Conservation (phyloP, 192 early-diverging fungal genomes). For the Coemansia sp. region DNA sequence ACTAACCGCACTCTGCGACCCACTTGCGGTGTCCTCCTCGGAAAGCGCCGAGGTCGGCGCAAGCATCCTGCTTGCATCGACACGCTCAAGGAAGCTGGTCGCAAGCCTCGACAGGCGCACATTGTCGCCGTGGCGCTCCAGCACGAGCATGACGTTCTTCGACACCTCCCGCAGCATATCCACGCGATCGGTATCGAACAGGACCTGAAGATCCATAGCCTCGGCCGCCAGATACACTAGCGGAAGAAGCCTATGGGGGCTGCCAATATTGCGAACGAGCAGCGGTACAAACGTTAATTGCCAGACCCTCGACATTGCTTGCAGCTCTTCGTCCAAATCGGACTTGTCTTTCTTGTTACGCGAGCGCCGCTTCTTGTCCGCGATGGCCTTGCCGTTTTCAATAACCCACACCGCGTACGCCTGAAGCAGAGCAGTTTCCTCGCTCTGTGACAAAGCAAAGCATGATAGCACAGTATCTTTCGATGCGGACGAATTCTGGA, state of each 20-base stretch:
- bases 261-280: constrained; percentile 38
- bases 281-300: constrained; percentile 29
- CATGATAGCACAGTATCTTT: neutral
- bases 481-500: neutral
- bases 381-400: constrained; percentile 14
- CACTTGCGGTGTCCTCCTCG: neutral
- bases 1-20: neutral
- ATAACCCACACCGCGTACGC: constrained; percentile 31
- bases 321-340: constrained; percentile 18
- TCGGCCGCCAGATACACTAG: constrained; percentile 28
- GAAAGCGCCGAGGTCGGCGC: neutral
- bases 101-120: constrained; percentile 32
- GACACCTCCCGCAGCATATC: constrained; percentile 16
- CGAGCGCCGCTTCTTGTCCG: constrained; percentile 21
- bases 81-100: constrained; percentile 29
- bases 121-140: constrained; percentile 34
- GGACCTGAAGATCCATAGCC: constrained; percentile 35
- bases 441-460: constrained; percentile 26
- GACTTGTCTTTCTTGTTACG: constrained; percentile 33
- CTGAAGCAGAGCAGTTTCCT: constrained; percentile 45
- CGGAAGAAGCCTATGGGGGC: constrained; percentile 22
- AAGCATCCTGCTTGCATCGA: constrained; percentile 36
- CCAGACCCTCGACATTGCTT: constrained; percentile 22
- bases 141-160: constrained; percentile 11
- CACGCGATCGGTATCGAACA: constrained; percentile 39